A percentile compares a stretch with the other conserved stretches of the same genome.
Evolutionary conservation across 495 filamentous ascomycete species (phyloP).

Genomic region (Neurospora sp.): DNA sequence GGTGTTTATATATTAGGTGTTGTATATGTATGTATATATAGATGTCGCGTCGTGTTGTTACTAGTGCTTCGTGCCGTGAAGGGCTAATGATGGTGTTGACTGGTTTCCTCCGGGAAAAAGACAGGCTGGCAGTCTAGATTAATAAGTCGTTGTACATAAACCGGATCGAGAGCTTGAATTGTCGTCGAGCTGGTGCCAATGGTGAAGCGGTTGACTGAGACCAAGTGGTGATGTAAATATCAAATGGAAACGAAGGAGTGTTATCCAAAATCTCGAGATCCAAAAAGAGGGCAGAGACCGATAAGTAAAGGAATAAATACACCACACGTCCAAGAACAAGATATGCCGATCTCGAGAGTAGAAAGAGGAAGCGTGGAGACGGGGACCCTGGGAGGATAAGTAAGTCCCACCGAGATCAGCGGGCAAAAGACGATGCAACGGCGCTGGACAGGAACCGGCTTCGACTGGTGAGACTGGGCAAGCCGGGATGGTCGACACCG

Average conservation of each 20-base stretch:
- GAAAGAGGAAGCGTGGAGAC: conserved; percentile 30
- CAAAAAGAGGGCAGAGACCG: conserved; percentile 37
- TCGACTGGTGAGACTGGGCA: conserved; percentile 12
- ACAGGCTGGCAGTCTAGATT: conserved; percentile 37
- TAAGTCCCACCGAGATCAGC: conserved; percentile 34
- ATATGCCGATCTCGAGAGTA: conserved; percentile 38
- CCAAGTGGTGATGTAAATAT: conserved; percentile 14
- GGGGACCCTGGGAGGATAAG: conserved; percentile 41
- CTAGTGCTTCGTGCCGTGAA: conserved; percentile 20
- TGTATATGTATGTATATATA: conserved; percentile 26
- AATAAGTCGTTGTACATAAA: conserved; percentile 34
- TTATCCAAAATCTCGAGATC: conserved; percentile 36
- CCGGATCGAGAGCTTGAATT: conserved; percentile 11
- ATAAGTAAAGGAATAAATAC: conserved; percentile 40
- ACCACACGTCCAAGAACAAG: conserved; percentile 37
- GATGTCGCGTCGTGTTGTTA: conserved; percentile 32
- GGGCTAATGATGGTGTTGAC: conserved; percentile 43
- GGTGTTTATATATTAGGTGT: conserved; percentile 36
- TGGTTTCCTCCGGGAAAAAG: conserved; percentile 31
- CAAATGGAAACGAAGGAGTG: conserved; percentile 37
- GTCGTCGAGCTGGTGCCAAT: conserved; percentile 6
- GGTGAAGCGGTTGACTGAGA: conserved; percentile 5
- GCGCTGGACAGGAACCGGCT: conserved; percentile 27
- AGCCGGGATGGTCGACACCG: conserved; percentile 5
- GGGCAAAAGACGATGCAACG: conserved; percentile 23